Conservation (phyloP, 345 rosid species). For the Euphorbia lathyris region DNA sequence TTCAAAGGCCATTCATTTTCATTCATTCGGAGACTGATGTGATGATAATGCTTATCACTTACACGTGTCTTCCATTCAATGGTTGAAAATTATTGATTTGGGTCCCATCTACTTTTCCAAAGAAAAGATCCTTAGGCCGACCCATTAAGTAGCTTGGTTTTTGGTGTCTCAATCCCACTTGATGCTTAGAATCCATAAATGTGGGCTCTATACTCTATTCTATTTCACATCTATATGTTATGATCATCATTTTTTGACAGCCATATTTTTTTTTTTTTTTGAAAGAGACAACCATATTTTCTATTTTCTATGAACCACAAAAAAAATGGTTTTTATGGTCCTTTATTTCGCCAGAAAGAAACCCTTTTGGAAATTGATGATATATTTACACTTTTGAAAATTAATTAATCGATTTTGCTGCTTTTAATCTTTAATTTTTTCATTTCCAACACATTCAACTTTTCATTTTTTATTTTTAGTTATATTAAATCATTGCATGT, state of each 20-base stretch:
- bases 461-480: too few relatives aligned
- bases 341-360: background rate
- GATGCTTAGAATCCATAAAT: constrained; percentile 18
- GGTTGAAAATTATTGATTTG: background rate
- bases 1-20: background rate
- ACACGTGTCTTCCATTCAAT: background rate
- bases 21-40: background rate
- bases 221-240: too few relatives aligned
- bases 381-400: too few relatives aligned
- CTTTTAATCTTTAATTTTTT: too few relatives aligned
- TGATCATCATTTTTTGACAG: background rate
- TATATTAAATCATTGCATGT: too few relatives aligned
- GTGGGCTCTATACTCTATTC: constrained; percentile 35
- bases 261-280: too few relatives aligned
- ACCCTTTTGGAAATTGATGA: too few relatives aligned
- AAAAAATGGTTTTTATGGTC: background rate
- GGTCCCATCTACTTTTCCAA: constrained; percentile 17
- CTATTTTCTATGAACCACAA: background rate
- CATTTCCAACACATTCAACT: too few relatives aligned
- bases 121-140: constrained; percentile 15
- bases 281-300: too few relatives aligned
- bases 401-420: too few relatives aligned
- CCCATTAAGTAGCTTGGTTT: constrained; percentile 7
- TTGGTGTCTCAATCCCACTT: background rate
- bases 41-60: constrained; percentile 7